Evolutionary conservation across 1,284 basidiomycete species (phyloP).

Genomic region (Cronartium ribicola): DNA sequence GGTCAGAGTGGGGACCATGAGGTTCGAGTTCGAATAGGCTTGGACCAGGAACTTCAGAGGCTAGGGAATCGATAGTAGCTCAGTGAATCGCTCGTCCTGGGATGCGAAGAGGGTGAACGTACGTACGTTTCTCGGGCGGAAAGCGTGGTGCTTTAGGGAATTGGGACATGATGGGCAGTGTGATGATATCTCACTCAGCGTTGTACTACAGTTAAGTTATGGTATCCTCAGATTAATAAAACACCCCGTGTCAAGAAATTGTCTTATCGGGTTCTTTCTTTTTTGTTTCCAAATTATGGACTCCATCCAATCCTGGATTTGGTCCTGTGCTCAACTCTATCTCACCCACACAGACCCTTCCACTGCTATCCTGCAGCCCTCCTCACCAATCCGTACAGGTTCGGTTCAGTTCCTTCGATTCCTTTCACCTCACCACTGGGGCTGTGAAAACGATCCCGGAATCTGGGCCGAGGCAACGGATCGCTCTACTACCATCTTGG

Average conservation of each 20-base stretch:
- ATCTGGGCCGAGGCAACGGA: constrained; percentile 32
- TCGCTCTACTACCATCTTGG: constrained; percentile 4
- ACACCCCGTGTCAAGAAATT: no score
- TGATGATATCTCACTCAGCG: not conserved
- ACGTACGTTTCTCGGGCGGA: constrained; percentile 27
- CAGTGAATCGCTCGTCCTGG: not conserved
- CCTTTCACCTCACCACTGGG: constrained; percentile 15
- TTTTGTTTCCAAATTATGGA: constrained; percentile 4
- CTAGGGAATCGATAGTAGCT: not conserved
- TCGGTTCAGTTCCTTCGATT: constrained; percentile 31
- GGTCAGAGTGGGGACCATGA: constrained; percentile 33
- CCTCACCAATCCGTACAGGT: constrained; percentile 9
- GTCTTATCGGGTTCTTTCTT: no score
- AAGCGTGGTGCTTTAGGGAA: constrained; percentile 27
- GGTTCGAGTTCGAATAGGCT: constrained; percentile 23
- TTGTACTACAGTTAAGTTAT: no score
- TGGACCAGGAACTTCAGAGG: constrained; percentile 30
- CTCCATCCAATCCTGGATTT: constrained; percentile 26
- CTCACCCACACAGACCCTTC: not conserved
- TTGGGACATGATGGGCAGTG: constrained; percentile 12
- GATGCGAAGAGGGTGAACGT: constrained; percentile 1
- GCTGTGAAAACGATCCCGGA: not conserved
- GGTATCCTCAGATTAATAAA: no score
- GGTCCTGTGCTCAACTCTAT: constrained; percentile 11
- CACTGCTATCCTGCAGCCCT: not conserved